Evolutionary conservation across 192 early-diverging fungal genomes (phyloP).

Genomic region (Coemansia sp.): DNA sequence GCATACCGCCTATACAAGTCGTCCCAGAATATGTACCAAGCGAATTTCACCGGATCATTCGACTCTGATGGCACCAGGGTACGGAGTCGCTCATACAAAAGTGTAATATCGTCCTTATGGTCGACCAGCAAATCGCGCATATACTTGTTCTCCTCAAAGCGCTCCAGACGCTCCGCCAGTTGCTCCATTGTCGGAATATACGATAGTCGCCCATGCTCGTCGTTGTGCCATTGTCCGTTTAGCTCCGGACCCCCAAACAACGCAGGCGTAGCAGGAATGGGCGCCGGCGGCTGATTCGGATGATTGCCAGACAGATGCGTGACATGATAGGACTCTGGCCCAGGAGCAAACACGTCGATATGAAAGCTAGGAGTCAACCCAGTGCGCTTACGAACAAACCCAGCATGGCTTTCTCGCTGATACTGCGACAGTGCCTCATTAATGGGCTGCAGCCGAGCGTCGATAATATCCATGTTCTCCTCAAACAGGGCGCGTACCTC

Average conservation of each 20-base stretch:
- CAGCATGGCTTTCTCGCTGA: constrained; percentile 50
- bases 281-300: not conserved
- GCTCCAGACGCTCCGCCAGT: constrained; percentile 35
- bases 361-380: constrained; percentile 50
- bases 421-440: constrained; percentile 47
- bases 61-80: constrained; percentile 41
- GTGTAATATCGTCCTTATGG: constrained; percentile 37
- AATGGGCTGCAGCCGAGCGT: constrained; percentile 40
- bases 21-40: constrained; percentile 74
- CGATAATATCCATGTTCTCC: constrained; percentile 58
- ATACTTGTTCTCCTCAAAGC: constrained; percentile 46
- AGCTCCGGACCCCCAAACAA: constrained; percentile 5
- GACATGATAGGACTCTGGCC: constrained; percentile 45
- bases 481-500: constrained; percentile 56
- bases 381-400: constrained; percentile 55
- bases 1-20: constrained; percentile 64
- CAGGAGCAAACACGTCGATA: constrained; percentile 55
- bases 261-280: constrained; percentile 18
- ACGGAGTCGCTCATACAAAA: constrained; percentile 50
- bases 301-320: constrained; percentile 4
- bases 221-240: constrained; percentile 35
- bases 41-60: constrained; percentile 48
- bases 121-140: constrained; percentile 39
- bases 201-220: constrained; percentile 43
- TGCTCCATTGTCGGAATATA: constrained; percentile 46